A percentile compares a stretch with the other conserved stretches of the same genome.
phyloP scores from a whole-genome alignment of 2,329 filamentous ascomycete genomes.

The Arthrobotrys conoides region DNA sequence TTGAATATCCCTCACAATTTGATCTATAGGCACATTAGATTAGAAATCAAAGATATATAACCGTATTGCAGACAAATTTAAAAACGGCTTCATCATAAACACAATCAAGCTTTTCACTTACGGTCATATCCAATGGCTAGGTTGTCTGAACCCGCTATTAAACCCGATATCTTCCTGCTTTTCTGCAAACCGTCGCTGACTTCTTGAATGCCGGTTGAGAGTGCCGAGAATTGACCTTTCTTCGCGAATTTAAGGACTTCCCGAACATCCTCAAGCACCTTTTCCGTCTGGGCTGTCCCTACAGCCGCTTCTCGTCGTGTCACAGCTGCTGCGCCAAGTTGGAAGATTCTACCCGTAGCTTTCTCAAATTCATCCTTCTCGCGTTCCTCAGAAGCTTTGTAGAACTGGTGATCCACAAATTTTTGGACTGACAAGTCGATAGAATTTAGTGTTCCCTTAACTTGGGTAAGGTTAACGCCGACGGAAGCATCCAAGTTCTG shows the following conservation, averaged over 20 bases:
- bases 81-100: no score
- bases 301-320: not conserved
- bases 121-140: constrained; percentile 1
- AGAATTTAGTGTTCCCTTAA: constrained; percentile 6
- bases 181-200: not conserved
- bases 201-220: not conserved
- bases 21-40: no score
- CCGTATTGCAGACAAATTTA: no score
- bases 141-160: not conserved
- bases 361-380: constrained; percentile 22
- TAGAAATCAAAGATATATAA: no score
- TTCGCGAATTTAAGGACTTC: not conserved
- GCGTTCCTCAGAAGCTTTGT: not conserved
- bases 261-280: not conserved
- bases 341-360: constrained; percentile 11
- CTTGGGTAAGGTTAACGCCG: not conserved
- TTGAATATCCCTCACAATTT: no score
- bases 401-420: not conserved
- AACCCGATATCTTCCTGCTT: not conserved
- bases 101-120: no score
- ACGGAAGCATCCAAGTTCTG: not conserved
- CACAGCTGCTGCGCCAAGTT: not conserved
- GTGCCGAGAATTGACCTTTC: not conserved
- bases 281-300: not conserved
- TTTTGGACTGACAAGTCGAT: constrained; percentile 9